Evolutionary conservation across 768 basidiomycete genomes (phyloP).

Genomic region (Podaxis sp.): DNA sequence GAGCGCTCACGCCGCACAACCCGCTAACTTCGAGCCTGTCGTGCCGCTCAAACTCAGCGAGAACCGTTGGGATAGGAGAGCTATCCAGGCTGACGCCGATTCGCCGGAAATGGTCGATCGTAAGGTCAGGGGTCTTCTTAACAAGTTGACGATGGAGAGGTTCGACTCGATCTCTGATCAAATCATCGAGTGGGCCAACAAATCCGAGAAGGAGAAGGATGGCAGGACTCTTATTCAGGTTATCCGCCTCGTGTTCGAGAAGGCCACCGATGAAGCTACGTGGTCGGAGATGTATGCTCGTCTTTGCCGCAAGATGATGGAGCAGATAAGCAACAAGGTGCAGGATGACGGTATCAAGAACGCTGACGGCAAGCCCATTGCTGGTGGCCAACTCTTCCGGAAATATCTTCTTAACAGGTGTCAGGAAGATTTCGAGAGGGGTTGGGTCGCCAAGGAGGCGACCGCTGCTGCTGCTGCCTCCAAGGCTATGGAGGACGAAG

Average conservation of each 20-base stretch:
- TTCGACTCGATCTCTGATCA: conserved; percentile 96
- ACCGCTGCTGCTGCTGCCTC: conserved; percentile 83
- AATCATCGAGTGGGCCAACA: conserved; percentile 95
- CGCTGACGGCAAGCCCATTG: conserved; percentile 81
- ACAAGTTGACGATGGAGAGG: conserved; percentile 96
- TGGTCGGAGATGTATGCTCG: conserved; percentile 99
- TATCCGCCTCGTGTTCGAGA: conserved; percentile 94
- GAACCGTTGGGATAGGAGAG: conserved; percentile 80
- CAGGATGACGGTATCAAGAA: conserved; percentile 87
- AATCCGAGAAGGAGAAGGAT: conserved; percentile 87
- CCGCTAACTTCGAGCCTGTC: conserved; percentile 57
- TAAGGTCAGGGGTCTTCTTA: conserved; percentile 88
- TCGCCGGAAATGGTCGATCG: conserved; percentile 88
- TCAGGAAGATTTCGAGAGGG: conserved; percentile 96
- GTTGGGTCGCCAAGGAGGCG: conserved; percentile 88
- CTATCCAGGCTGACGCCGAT: conserved; percentile 51
- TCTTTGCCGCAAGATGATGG: conserved; percentile 94
- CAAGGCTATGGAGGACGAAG: conserved; percentile 85
- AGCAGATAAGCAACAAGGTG: conserved; percentile 83
- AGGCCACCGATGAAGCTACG: conserved; percentile 93
- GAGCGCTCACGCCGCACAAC: conserved; percentile 12
- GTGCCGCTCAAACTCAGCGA: conserved; percentile 76
- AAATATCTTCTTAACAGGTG: conserved; percentile 96
- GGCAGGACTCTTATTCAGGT: conserved; percentile 94
- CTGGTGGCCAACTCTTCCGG: conserved; percentile 92